Evolutionary conservation across 805 yeast species (phyloP).

Genomic region (Saccharomycopsis babjevae): DNA sequence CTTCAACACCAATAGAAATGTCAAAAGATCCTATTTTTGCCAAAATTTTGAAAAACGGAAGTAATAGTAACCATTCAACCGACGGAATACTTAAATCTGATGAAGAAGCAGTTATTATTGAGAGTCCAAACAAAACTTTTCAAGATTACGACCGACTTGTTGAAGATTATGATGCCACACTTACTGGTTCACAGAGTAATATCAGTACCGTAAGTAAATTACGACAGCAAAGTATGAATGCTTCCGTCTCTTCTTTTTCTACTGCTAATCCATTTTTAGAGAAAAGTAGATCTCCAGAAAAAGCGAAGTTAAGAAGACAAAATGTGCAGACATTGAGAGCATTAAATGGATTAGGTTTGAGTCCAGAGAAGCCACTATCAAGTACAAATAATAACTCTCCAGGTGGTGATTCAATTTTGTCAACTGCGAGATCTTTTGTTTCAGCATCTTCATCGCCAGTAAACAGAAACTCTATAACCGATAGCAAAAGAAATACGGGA

Average conservation of each 20-base stretch:
- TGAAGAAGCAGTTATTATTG: background rate
- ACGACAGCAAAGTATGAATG: background rate
- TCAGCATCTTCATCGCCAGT: background rate
- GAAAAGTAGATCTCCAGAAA: background rate
- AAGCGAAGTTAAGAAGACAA: background rate
- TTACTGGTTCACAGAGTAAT: background rate
- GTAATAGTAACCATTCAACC: background rate
- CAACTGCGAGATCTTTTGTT: background rate
- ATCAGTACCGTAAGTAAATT: background rate
- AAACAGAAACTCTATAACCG: background rate
- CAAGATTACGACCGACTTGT: background rate
- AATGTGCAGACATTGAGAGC: background rate
- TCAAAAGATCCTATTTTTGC: slow-evolving; percentile 18
- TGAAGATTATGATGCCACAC: background rate
- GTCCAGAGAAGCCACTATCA: background rate
- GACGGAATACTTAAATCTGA: background rate
- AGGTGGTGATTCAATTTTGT: background rate
- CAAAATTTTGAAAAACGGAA: slow-evolving; percentile 6
- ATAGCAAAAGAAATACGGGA: background rate
- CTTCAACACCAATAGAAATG: slow-evolving; percentile 17
- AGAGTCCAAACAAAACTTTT: background rate
- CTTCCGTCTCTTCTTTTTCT: background rate
- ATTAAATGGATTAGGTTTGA: background rate
- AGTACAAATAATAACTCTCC: background rate
- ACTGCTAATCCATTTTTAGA: slow-evolving; percentile 2